Conservation (phyloP, 139 green algal species). For the Tetraselmis striata region DNA sequence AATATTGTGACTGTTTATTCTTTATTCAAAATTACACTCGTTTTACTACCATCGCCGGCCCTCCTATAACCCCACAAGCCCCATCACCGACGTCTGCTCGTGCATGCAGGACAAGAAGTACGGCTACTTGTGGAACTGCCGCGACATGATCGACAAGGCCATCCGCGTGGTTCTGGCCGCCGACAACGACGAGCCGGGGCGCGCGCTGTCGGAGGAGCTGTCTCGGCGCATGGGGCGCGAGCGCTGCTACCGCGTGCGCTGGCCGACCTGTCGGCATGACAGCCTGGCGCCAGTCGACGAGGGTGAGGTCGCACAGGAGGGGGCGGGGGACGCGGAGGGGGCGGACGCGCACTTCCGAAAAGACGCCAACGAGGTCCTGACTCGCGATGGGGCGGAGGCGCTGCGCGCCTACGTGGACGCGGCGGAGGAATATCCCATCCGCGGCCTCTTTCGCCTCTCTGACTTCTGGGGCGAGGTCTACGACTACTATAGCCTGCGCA, state of each 20-base stretch:
- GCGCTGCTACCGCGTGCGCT: conserved; percentile 67
- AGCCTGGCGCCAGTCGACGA: conserved; percentile 3
- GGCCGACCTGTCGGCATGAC: conserved; percentile 26
- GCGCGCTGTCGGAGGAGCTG: conserved; percentile 80
- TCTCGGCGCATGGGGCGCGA: conserved; percentile 67
- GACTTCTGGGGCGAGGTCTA: conserved; percentile 64
- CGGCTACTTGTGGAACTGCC: conserved; percentile 69
- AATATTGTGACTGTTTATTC: no score
- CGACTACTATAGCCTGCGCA: conserved; percentile 42
- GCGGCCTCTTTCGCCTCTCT: conserved; percentile 60
- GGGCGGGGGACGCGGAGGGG: not conserved
- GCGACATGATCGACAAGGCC: conserved; percentile 16
- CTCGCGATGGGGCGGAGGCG: conserved; percentile 50
- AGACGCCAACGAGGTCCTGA: conserved; percentile 89
- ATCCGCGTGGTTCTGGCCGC: conserved; percentile 58
- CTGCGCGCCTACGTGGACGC: conserved; percentile 51
- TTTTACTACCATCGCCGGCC: no score
- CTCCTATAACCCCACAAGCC: no score
- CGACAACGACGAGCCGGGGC: conserved; percentile 77
- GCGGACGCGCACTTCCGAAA: conserved; percentile 48
- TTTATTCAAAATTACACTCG: no score
- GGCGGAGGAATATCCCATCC: conserved; percentile 71
- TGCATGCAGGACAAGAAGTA: conserved; percentile 68
- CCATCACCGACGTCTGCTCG: no score
- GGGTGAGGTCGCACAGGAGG: not conserved